Evolutionary conservation across 768 basidiomycete species (phyloP).

Genomic region (Leucosporidium scottii): DNA sequence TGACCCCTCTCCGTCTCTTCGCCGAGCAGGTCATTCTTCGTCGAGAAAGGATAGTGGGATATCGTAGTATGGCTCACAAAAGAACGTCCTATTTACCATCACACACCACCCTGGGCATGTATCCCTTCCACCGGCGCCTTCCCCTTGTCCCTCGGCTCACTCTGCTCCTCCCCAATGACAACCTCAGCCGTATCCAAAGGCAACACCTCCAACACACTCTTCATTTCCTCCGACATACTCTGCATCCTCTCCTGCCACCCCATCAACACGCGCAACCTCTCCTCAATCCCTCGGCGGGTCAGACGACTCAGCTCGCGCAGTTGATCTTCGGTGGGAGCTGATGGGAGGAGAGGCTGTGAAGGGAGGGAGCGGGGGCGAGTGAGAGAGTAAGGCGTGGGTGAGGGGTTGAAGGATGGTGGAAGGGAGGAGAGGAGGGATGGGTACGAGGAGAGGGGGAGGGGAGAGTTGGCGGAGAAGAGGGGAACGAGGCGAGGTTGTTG

Average conservation of each 20-base stretch:
- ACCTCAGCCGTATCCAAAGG: neutral
- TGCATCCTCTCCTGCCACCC: conserved; percentile 67
- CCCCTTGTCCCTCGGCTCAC: neutral
- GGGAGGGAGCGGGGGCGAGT: conserved; percentile 42
- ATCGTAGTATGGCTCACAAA: too few species aligned
- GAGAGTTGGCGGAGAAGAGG: neutral
- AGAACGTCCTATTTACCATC: neutral
- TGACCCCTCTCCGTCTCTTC: too few species aligned
- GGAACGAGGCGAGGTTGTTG: conserved; percentile 2
- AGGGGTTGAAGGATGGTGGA: neutral
- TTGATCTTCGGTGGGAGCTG: conserved; percentile 56
- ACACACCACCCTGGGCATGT: neutral
- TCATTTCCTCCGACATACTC: conserved; percentile 61
- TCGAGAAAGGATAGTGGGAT: too few species aligned
- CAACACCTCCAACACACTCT: neutral
- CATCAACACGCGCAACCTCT: conserved; percentile 69
- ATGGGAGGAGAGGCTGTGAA: conserved; percentile 42
- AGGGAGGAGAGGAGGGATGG: conserved; percentile 3
- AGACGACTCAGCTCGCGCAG: conserved; percentile 58
- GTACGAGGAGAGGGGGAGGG: neutral
- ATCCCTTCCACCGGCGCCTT: conserved; percentile 2
- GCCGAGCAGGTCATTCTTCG: too few species aligned
- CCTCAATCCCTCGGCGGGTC: conserved; percentile 76
- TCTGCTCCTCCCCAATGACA: neutral
- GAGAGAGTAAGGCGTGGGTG: neutral